These are phyloP conservation scores for Fomes fomentarius DNA, from an alignment of 1,284 basidiomycete genomes.

Conservation along the genomic window DNA sequence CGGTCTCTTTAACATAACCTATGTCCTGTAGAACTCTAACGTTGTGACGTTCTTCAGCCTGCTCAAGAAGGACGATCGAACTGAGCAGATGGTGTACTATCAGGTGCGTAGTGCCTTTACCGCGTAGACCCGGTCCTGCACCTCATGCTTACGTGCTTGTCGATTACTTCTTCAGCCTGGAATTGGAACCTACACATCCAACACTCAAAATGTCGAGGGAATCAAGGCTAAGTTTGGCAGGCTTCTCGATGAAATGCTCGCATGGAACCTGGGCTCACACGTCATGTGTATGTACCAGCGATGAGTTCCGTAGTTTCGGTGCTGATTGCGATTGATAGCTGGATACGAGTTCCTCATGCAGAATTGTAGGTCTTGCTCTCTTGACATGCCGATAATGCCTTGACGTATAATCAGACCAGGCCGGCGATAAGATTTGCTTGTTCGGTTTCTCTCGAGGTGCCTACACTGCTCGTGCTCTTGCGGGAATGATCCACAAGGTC, in stretches of 20 bases:
- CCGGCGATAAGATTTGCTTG: constrained; percentile 55
- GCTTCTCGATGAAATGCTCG: constrained; percentile 52
- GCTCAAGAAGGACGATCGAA: constrained; percentile 53
- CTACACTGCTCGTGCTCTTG: constrained; percentile 54
- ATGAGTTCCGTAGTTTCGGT: not conserved
- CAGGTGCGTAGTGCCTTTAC: too few species aligned
- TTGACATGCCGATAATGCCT: not conserved
- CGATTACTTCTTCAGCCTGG: constrained; percentile 41
- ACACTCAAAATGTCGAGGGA: constrained; percentile 45
- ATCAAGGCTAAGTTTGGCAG: constrained; percentile 41
- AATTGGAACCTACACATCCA: constrained; percentile 53
- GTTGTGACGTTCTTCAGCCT: constrained; percentile 59
- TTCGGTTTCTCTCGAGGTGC: constrained; percentile 73
- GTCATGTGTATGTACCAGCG: not conserved
- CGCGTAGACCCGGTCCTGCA: too few species aligned
- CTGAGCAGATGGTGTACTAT: constrained; percentile 63
- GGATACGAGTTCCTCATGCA: constrained; percentile 71
- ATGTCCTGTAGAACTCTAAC: constrained; percentile 55
- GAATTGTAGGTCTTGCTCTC: constrained; percentile 45
- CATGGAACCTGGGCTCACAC: constrained; percentile 45
- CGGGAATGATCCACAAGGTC: constrained; percentile 57
- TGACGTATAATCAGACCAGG: constrained; percentile 33
- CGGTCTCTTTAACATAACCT: too few species aligned
- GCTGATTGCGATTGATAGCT: constrained; percentile 31
- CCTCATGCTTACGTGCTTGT: too few species aligned